These are phyloP conservation scores for Spergularia azorica DNA, from an alignment of 179 eudicot species.

Conservation along the genomic window DNA sequence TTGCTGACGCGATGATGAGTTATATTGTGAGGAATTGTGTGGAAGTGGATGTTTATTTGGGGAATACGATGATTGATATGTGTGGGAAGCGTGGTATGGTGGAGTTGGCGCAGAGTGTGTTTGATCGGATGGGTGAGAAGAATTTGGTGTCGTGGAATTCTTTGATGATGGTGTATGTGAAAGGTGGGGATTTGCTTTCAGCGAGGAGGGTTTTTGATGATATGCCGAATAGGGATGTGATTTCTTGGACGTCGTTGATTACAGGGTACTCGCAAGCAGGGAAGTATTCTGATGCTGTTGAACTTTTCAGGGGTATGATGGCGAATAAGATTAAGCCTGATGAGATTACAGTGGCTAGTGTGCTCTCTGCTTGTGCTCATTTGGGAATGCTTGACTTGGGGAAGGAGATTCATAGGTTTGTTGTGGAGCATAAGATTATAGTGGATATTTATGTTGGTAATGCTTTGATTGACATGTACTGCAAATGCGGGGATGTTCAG, in stretches of 20 bases:
- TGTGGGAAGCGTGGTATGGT: constrained; percentile 57
- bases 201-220: constrained; percentile 59
- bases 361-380: constrained; percentile 67
- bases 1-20: constrained; percentile 44
- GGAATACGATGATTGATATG: constrained; percentile 68
- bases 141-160: constrained; percentile 70
- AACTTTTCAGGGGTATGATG: constrained; percentile 57
- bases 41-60: constrained; percentile 60
- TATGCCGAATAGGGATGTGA: constrained; percentile 65
- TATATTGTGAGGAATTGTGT: constrained; percentile 48
- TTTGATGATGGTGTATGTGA: constrained; percentile 55
- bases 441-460: constrained; percentile 57
- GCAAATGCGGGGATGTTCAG: constrained; percentile 62
- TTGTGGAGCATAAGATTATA: constrained; percentile 37
- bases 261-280: constrained; percentile 53
- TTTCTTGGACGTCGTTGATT: constrained; percentile 76
- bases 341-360: constrained; percentile 44
- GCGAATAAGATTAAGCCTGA: constrained; percentile 50
- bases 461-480: constrained; percentile 63
- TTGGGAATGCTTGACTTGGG: constrained; percentile 58
- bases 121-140: constrained; percentile 55
- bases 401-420: constrained; percentile 46
- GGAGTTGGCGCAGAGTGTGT: constrained; percentile 45
- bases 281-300: constrained; percentile 44
- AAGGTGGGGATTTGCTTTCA: constrained; percentile 45